phyloP scores from a whole-genome alignment of 495 filamentous ascomycete species.

The Annulohypoxylon nitens region DNA sequence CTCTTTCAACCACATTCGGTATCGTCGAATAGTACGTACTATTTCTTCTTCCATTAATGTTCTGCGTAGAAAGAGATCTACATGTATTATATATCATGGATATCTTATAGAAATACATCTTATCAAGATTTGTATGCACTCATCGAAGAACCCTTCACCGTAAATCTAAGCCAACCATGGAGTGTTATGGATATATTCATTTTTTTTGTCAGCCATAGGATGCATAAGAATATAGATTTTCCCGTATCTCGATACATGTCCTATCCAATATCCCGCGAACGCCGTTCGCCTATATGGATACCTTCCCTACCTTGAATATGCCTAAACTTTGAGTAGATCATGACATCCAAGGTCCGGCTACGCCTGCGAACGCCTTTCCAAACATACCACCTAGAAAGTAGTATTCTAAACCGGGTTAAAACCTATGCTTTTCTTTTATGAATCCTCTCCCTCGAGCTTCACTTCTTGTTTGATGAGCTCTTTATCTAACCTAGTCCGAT shows the following conservation, averaged over 20 bases:
- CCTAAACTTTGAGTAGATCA: constrained; percentile 5
- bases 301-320: constrained; percentile 10
- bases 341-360: constrained; percentile 17
- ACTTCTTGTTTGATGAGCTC: constrained; percentile 14
- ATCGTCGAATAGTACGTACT: background rate
- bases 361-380: constrained; percentile 32
- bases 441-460: constrained; percentile 24
- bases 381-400: constrained; percentile 5
- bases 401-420: constrained; percentile 2
- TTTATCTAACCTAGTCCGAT: constrained; percentile 38
- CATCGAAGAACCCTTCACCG: no score
- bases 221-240: constrained; percentile 3
- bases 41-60: background rate
- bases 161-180: no score
- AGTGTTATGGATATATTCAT: no score
- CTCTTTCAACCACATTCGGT: constrained; percentile 2
- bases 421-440: constrained; percentile 17
- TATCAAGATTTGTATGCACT: no score
- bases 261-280: constrained; percentile 22
- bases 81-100: no score
- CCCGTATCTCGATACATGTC: constrained; percentile 15
- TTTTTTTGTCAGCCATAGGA: background rate
- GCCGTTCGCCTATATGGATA: constrained; percentile 25
- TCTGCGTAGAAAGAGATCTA: no score
- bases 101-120: no score